A percentile compares a stretch with the other conserved stretches of the same genome.
phyloP scores from a whole-genome alignment of 768 basidiomycete genomes.

The Suillus clintonianus region DNA sequence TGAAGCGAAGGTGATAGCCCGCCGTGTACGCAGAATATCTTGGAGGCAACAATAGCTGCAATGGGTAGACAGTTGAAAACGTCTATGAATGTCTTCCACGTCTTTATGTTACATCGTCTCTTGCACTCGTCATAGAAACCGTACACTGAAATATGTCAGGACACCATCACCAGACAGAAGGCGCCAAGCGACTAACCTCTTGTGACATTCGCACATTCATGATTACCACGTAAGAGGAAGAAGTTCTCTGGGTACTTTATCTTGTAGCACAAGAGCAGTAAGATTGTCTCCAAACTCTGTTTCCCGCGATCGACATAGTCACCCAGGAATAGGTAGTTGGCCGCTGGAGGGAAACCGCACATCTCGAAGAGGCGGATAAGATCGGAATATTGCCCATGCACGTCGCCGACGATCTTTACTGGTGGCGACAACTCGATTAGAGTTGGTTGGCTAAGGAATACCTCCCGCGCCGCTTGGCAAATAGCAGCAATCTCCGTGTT shows the following conservation, averaged over 20 bases:
- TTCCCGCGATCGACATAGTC: slow-evolving; percentile 99
- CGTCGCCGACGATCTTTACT: slow-evolving; percentile 99
- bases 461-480: slow-evolving; percentile 93
- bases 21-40: slow-evolving; percentile 99
- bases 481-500: slow-evolving; percentile 94
- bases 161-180: slow-evolving; percentile 20
- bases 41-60: slow-evolving; percentile 96
- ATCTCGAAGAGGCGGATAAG: slow-evolving; percentile 98
- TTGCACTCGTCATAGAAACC: slow-evolving; percentile 99
- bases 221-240: slow-evolving; percentile 95
- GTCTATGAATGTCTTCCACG: slow-evolving; percentile 99
- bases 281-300: slow-evolving; percentile 97
- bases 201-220: slow-evolving; percentile 99
- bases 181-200: slow-evolving; percentile 62
- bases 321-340: slow-evolving; percentile 98
- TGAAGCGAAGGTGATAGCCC: slow-evolving; percentile 91
- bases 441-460: slow-evolving; percentile 95
- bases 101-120: slow-evolving; percentile 98
- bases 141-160: slow-evolving; percentile 62
- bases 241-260: slow-evolving; percentile 99
- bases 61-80: slow-evolving; percentile 99
- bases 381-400: slow-evolving; percentile 98
- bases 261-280: slow-evolving; percentile 97
- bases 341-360: slow-evolving; percentile 97
- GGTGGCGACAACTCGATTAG: slow-evolving; percentile 96